Base-by-base conservation (phyloP, 345 rosid genomes). In the Populus alba region DNA sequence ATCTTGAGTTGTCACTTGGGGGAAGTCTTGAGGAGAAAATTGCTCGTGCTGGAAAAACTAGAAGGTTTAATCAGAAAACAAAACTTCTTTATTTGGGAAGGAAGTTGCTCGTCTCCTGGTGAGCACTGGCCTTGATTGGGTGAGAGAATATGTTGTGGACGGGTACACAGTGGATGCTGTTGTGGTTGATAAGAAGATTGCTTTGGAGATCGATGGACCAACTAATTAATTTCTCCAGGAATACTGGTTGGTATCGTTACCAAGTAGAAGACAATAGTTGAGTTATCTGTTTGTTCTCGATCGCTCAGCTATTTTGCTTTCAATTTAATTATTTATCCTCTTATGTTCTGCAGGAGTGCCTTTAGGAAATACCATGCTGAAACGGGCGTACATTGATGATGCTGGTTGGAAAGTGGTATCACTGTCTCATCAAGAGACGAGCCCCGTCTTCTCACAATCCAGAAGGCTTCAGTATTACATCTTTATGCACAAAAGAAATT, bases 201-300 rank as follows among this genome's bases (percentile, higher is more conserved):
- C 95, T 74, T 81, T 94, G 72, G 99, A 94, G 88, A 93, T 92
- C 35, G 99, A 96, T 73, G 98, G 98, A 77, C 97, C 95, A 71
- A 90, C 97, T 33, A 33, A 33, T 33, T 62, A 98, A 95, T 88
- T 95, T 96, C 86, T 91, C 97, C 43, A 91, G 97, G 83, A 96
- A 96, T 81, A 84, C 91, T 0, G 91, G 99, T 92, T 33, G 4
- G 89, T 86, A 12, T 31, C 78, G 70, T 73, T 65, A 66, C 73
- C 7, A 43, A 75, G 9, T 43, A 33, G 37, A 33, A 49, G 70
- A 49, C 75, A 53, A 9, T 77, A 25, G 55, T 62, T 57, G 29
- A 77, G 43, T 66, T 43, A 10, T n/a, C 25, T 35, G 9, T 68
- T 29, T 35, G 25, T 38, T 70, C 68, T 1, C 27, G 27, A 27